Evolutionary conservation across 108 stramenopile genomes (phyloP).

Genomic region (Nitzschia palea): DNA sequence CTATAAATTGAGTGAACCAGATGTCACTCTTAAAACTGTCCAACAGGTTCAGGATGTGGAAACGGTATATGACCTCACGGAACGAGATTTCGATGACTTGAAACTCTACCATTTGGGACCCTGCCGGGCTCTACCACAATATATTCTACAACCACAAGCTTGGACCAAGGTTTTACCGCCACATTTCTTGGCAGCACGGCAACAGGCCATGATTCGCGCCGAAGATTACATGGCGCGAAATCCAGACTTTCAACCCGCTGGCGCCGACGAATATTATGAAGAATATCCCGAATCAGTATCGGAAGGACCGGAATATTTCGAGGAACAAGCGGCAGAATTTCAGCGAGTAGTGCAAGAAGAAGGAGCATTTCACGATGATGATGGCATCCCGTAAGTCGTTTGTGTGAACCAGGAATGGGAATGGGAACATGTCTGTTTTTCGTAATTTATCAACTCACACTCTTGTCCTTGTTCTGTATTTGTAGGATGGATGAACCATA

Average conservation of each 20-base stretch:
- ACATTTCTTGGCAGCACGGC: constrained; percentile 68
- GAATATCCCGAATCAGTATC: constrained; percentile 4
- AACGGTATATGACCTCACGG: constrained; percentile 79
- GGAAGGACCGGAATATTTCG: no score
- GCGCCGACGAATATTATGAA: not conserved
- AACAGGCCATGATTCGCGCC: constrained; percentile 68
- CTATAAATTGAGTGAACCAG: constrained; percentile 56
- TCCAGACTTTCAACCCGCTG: no score
- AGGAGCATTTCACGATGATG: constrained; percentile 34
- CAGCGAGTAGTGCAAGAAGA: constrained; percentile 39
- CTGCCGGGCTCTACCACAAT: constrained; percentile 80
- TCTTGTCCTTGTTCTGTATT: not conserved
- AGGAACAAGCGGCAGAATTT: constrained; percentile 2
- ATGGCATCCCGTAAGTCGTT: constrained; percentile 27
- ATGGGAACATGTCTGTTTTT: not conserved
- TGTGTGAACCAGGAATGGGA: not conserved
- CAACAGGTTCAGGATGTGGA: constrained; percentile 77
- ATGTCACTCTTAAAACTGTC: constrained; percentile 58
- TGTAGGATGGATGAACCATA: not conserved
- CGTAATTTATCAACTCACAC: not conserved
- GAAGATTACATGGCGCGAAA: constrained; percentile 50
- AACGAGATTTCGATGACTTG: constrained; percentile 83
- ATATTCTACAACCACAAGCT: constrained; percentile 74
- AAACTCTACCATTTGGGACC: constrained; percentile 87
- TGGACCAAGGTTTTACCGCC: constrained; percentile 86